Conservation (phyloP, 2,329 filamentous ascomycete species). For the Aspergillus aculeatinus region DNA sequence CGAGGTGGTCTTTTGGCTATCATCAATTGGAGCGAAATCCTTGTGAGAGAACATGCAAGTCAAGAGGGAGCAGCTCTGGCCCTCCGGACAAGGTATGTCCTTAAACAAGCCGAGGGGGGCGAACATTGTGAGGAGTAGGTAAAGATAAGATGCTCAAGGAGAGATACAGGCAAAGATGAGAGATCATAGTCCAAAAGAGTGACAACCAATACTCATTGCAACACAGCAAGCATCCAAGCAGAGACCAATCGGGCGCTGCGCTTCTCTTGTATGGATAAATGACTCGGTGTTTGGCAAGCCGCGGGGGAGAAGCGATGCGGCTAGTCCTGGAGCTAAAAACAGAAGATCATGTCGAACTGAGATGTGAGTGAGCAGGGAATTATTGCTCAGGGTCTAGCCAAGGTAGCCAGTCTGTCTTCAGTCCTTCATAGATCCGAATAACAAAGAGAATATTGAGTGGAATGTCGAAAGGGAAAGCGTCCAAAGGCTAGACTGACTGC, state of each 20-base stretch:
- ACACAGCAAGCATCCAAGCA: background rate
- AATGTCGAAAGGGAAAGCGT: background rate
- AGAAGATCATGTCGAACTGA: background rate
- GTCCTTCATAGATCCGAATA: background rate
- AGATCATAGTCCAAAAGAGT: background rate
- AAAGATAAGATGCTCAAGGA: background rate
- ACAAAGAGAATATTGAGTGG: background rate
- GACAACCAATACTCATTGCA: background rate
- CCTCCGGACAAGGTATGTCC: constrained; percentile 53
- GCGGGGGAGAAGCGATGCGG: background rate
- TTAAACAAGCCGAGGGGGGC: constrained; percentile 56
- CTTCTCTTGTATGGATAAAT: background rate
- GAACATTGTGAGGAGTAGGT: constrained; percentile 48
- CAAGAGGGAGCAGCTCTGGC: constrained; percentile 50
- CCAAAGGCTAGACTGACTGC: background rate
- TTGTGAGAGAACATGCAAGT: constrained; percentile 61
- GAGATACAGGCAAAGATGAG: background rate
- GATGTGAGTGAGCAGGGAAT: background rate
- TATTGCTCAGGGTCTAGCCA: background rate
- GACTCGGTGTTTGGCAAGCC: background rate
- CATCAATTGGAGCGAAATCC: constrained; percentile 5
- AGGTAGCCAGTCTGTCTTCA: background rate
- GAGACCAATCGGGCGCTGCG: background rate
- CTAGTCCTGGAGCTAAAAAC: background rate
- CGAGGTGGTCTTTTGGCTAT: constrained; percentile 20